Percentiles rank a stretch among this genome's conserved stretches.
These are phyloP conservation scores for Evernia prunastri DNA, from an alignment of 495 filamentous ascomycete species.

Conservation along the genomic window DNA sequence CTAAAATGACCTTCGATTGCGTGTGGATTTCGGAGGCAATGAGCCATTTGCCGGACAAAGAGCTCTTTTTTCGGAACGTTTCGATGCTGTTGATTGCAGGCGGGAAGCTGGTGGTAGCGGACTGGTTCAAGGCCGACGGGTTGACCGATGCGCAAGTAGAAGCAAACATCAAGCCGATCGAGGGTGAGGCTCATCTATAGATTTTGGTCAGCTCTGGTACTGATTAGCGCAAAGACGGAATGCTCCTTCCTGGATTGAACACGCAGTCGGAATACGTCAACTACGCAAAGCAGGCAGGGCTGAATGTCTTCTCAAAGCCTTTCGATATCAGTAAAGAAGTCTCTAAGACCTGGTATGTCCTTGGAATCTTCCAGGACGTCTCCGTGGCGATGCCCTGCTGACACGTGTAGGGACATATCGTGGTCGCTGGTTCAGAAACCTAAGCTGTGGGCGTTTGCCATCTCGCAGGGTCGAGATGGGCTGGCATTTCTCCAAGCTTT, in stretches of 20 bases:
- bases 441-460: conserved; percentile 50
- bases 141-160: conserved; percentile 39
- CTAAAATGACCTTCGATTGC: conserved; percentile 38
- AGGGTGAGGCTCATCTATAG: conserved; percentile 31
- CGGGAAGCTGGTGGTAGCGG: conserved; percentile 48
- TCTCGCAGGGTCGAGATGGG: conserved; percentile 50
- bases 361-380: background rate
- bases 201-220: background rate
- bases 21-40: conserved; percentile 56
- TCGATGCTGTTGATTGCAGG: conserved; percentile 35
- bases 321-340: conserved; percentile 53
- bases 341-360: conserved; percentile 34
- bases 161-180: conserved; percentile 50
- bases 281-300: conserved; percentile 40
- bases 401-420: conserved; percentile 48
- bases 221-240: conserved; percentile 39
- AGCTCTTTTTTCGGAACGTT: conserved; percentile 48
- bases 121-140: conserved; percentile 49
- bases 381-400: background rate
- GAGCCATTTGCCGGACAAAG: conserved; percentile 51
- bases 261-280: conserved; percentile 44
- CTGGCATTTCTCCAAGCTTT: conserved; percentile 54
- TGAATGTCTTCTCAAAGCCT: conserved; percentile 37
- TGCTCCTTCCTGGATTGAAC: conserved; percentile 50
- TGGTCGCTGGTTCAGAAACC: conserved; percentile 52